Percentiles rank a stretch among this genome's conserved stretches.
Evolutionary conservation across 257 asterid genomes (phyloP).

Genomic region (Knoxia roxburghii): DNA sequence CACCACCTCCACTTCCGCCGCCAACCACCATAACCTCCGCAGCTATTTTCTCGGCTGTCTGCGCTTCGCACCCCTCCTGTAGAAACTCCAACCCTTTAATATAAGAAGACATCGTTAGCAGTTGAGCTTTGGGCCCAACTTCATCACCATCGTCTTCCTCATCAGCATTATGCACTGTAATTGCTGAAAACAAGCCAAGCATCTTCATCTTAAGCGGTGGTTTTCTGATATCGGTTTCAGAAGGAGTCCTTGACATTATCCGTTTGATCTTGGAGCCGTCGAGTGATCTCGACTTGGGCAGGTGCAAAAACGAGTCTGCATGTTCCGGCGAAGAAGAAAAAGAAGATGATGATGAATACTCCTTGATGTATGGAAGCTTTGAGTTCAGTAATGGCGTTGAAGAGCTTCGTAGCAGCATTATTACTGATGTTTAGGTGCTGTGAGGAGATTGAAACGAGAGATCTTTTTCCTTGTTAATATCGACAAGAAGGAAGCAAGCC

Average conservation of each 20-base stretch:
- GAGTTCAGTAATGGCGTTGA: constrained; percentile 33
- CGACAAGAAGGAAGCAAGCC: too few species aligned
- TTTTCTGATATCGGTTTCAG: constrained; percentile 17
- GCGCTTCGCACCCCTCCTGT: neutral
- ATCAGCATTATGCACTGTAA: constrained; percentile 15
- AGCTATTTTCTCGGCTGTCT: constrained; percentile 14
- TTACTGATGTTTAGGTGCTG: too few species aligned
- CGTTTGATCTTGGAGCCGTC: neutral
- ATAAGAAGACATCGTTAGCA: constrained; percentile 5
- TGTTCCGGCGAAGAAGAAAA: constrained; percentile 14
- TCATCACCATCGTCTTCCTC: constrained; percentile 3
- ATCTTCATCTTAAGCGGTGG: neutral
- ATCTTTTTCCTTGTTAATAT: too few species aligned
- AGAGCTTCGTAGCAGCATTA: constrained; percentile 43
- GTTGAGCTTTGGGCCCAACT: neutral
- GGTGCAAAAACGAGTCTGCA: constrained; percentile 8
- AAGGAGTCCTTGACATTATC: constrained; percentile 14
- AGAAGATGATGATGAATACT: neutral
- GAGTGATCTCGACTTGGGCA: constrained; percentile 11
- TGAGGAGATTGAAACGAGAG: too few species aligned
- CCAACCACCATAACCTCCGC: constrained; percentile 16
- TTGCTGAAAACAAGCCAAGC: constrained; percentile 15
- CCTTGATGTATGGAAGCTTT: constrained; percentile 10
- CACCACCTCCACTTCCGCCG: constrained; percentile 21
- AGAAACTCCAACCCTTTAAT: constrained; percentile 8